A percentile compares a stretch with the other conserved stretches of the same genome.
These are phyloP conservation scores for Fraxinus pennsylvanica DNA, from an alignment of 257 asterid species.

Conservation along the genomic window DNA sequence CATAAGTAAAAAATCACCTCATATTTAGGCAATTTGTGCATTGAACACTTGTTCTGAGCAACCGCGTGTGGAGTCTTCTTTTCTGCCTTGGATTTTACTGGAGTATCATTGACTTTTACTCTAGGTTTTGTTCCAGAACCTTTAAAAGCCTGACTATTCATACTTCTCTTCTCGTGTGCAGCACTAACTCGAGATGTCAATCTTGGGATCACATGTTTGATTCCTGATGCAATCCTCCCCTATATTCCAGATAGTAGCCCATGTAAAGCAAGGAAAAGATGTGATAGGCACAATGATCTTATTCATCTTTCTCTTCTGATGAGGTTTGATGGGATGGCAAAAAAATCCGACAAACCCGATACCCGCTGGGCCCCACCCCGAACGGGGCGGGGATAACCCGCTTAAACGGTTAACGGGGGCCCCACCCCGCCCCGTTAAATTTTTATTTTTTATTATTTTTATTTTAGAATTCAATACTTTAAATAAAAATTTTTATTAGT, in stretches of 20 bases:
- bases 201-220: constrained; percentile 34
- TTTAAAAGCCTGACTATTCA: constrained; percentile 32
- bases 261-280: not conserved
- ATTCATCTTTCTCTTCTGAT: no score
- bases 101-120: constrained; percentile 33
- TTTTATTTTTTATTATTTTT: no score
- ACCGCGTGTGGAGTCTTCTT: constrained; percentile 29
- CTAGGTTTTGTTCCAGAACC: constrained; percentile 31
- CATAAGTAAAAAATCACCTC: constrained; percentile 42
- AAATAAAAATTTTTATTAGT: no score
- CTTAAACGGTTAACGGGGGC: no score
- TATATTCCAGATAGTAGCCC: constrained; percentile 24
- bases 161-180: constrained; percentile 30
- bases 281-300: not conserved
- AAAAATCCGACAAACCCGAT: no score
- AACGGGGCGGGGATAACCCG: no score
- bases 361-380: no score
- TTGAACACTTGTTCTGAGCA: constrained; percentile 29
- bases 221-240: constrained; percentile 40
- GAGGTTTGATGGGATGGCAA: no score
- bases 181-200: constrained; percentile 30
- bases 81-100: constrained; percentile 33
- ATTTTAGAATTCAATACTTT: no score
- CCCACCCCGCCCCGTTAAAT: no score
- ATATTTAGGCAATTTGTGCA: constrained; percentile 28